phyloP scores from a whole-genome alignment of 2,329 filamentous ascomycete genomes.

The Fusarium hainanense region DNA sequence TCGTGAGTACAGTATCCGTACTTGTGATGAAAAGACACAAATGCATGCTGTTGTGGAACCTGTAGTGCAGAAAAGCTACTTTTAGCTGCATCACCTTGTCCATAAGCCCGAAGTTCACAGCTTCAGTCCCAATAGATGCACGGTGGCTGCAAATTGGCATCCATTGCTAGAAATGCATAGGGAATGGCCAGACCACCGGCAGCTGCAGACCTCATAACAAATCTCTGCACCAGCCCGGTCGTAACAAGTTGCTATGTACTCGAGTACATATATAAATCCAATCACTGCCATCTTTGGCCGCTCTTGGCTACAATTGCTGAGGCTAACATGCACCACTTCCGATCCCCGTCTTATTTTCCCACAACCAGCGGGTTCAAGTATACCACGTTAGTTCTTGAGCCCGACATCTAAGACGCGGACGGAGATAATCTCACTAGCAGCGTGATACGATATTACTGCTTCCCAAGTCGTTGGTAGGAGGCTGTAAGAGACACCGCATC shows the following conservation, averaged over 20 bases:
- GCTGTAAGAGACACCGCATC: background rate
- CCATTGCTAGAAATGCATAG: background rate
- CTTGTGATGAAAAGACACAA: slow-evolving; percentile 1
- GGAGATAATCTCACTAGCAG: background rate
- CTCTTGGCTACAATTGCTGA: slow-evolving; percentile 7
- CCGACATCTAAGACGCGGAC: background rate
- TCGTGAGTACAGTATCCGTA: background rate
- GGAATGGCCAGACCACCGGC: slow-evolving; percentile 8
- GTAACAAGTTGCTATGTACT: background rate
- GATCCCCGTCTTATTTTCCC: background rate
- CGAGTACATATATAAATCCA: background rate
- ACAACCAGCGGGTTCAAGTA: background rate
- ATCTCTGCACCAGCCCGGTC: background rate
- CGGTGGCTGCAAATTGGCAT: background rate
- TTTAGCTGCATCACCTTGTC: slow-evolving; percentile 15
- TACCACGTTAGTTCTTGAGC: background rate
- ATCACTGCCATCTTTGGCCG: background rate
- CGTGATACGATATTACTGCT: background rate
- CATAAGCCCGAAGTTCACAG: background rate
- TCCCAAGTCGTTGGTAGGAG: background rate
- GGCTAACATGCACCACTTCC: slow-evolving; percentile 6
- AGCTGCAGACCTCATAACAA: background rate
- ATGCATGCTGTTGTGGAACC: slow-evolving; percentile 23
- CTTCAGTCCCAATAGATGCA: background rate
- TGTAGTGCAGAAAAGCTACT: slow-evolving; percentile 15